Percentiles rank a stretch among this genome's conserved stretches.
Conservation (phyloP, 257 asterid species). For the Linderniella brevidens region DNA sequence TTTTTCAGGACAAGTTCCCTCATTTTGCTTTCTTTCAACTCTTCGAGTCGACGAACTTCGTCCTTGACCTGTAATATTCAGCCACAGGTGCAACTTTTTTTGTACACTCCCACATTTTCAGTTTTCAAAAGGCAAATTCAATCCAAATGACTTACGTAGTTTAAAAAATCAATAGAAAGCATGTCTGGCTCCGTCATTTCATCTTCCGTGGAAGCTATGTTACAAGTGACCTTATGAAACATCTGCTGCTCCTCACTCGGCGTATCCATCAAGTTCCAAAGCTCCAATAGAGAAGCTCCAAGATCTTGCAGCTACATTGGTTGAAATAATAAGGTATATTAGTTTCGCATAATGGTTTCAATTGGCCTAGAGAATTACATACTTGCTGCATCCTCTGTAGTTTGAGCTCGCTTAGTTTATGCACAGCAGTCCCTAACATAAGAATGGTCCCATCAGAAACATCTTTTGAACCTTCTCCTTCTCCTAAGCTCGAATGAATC, state of each 20-base stretch:
- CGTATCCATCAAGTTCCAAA: conserved; percentile 96
- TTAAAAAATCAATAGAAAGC: conserved; percentile 48
- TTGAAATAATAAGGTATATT: background rate
- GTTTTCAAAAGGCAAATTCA: background rate
- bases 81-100: background rate
- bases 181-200: conserved; percentile 71
- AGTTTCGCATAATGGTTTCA: background rate
- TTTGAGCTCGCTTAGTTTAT: conserved; percentile 47
- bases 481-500: conserved; percentile 69
- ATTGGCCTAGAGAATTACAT: conserved; percentile 6
- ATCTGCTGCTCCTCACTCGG: conserved; percentile 72
- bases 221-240: conserved; percentile 74
- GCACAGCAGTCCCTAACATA: conserved; percentile 37
- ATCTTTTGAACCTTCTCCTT: conserved; percentile 37
- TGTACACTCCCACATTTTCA: background rate
- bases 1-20: conserved; percentile 89
- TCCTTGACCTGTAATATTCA: conserved; percentile 45
- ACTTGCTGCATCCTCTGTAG: conserved; percentile 75
- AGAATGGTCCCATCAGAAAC: conserved; percentile 42
- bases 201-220: conserved; percentile 76
- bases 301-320: conserved; percentile 68
- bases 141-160: conserved; percentile 33
- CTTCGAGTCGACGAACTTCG: conserved; percentile 81
- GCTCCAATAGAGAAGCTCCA: conserved; percentile 69
- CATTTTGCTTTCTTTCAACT: conserved; percentile 83